Evolutionary conservation across 2,329 filamentous ascomycete species (phyloP).

Genomic region (Colletotrichum eremochloae): DNA sequence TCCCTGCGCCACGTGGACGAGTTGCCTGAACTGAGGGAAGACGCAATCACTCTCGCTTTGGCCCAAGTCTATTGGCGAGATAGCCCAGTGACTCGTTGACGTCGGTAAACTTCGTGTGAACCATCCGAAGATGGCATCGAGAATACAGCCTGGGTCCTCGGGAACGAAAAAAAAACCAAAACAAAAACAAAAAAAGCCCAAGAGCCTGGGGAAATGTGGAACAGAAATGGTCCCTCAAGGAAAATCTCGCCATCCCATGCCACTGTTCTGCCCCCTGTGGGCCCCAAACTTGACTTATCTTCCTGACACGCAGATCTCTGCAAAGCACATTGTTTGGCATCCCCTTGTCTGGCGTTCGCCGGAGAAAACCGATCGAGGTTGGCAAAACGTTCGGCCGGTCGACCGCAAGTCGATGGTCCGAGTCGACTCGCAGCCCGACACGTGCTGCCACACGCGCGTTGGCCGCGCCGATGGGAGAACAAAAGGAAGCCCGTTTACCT

Average conservation of each 20-base stretch:
- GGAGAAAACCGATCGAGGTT: neutral
- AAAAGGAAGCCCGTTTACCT: neutral
- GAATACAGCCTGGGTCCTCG: neutral
- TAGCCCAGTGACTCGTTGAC: constrained; percentile 13
- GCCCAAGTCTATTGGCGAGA: neutral
- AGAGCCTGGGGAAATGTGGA: constrained; percentile 1
- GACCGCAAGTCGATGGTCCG: neutral
- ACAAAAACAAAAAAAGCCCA: neutral
- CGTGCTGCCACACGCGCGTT: neutral
- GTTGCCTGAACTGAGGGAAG: neutral
- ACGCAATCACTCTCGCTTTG: neutral
- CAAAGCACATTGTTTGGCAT: neutral
- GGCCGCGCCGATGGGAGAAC: neutral
- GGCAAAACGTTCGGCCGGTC: neutral
- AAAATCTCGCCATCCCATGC: neutral
- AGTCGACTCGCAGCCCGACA: too few relatives aligned
- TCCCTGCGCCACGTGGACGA: constrained; percentile 31
- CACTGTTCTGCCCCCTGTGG: neutral
- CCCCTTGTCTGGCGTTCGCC: neutral
- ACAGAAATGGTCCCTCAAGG: neutral
- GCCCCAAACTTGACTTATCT: constrained; percentile 16
- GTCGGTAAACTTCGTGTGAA: constrained; percentile 2
- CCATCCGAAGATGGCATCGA: constrained; percentile 19
- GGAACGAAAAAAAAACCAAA: neutral
- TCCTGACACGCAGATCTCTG: constrained; percentile 33